These are phyloP conservation scores for Babesia bigemina DNA, from an alignment of 169 alveolate species.

Conservation along the genomic window DNA sequence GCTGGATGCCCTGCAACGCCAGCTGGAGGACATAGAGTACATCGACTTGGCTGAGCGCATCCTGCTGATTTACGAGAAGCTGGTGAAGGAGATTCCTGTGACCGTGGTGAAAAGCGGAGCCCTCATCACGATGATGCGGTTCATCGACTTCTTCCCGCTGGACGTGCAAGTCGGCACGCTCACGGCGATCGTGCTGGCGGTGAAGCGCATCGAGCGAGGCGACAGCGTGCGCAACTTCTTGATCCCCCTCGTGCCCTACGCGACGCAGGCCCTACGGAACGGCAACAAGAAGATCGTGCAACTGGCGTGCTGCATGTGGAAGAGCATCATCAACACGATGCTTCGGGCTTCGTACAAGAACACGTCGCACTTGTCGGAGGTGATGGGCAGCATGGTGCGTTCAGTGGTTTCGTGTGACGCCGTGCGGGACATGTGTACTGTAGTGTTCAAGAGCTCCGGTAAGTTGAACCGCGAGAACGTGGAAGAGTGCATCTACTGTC, in stretches of 20 bases:
- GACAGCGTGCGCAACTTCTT: conserved; percentile 34
- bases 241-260: conserved; percentile 36
- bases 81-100: conserved; percentile 56
- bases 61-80: conserved; percentile 55
- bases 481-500: conserved; percentile 26
- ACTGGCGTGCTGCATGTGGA: conserved; percentile 43
- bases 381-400: conserved; percentile 11
- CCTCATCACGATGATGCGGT: conserved; percentile 47
- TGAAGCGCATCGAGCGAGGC: conserved; percentile 31
- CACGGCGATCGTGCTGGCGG: conserved; percentile 26
- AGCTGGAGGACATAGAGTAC: conserved; percentile 48
- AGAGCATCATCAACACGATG: neutral
- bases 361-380: conserved; percentile 2
- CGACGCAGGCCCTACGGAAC: conserved; percentile 25
- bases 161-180: conserved; percentile 55
- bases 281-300: conserved; percentile 56
- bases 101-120: conserved; percentile 42
- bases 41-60: conserved; percentile 62
- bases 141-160: conserved; percentile 54
- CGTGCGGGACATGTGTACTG: conserved; percentile 9
- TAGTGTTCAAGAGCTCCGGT: neutral
- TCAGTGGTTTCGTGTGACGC: neutral
- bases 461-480: conserved; percentile 15
- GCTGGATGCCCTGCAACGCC: conserved; percentile 14
- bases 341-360: conserved; percentile 5